Evolutionary conservation across 768 basidiomycete genomes (phyloP), one percentile per base, ranked within the genome.

Genomic region (Cystobasidium ongulense): DNA sequence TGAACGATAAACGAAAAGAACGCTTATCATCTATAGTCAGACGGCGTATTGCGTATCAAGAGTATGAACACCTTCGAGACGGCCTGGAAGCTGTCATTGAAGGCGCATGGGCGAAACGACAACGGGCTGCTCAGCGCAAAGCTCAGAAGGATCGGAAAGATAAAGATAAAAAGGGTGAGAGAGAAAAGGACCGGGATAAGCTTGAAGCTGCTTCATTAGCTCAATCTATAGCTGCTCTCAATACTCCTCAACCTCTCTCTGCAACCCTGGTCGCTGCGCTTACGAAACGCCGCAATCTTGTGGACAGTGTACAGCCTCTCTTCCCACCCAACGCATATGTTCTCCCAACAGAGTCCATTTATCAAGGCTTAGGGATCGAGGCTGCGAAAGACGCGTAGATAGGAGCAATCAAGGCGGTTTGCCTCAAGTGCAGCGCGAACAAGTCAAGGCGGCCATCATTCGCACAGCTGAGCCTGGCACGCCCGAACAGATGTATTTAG

Each of bases 1-100:
- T 87, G 73, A 99, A 99, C 84, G 91, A 93, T 78, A 86, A 87
- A 1, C 88, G 95, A 15, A 89, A 89, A 80, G 81, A 82, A 35
- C 87, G 90, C 1, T 85, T 98, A 1, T 85, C 85, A 17, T 83
- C 84, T 17, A 86, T 93, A 75, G 92, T 93, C 33, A 87, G 88
- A 74, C 91, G 93, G 78, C 87, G 93, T 25, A 85, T 98, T 21
- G 92, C 88, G 5, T 91, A 92, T 79, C 90, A 92, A 78, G 95
- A 98, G 79, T 98, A 95, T 82, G 81, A 91, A 72, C 89, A 91
- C 35, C 81, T 87, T 8, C 87, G 93, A 21, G 92, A 95, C 75
- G 85, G 88, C 2, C 86, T 98, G 62, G 94, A 98, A 84, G 89
- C 87, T 83, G 88, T 88, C 77, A 91, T 97, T 80, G 83, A 85